phyloP scores from a whole-genome alignment of 2,329 filamentous ascomycete species.

The Paracorniculantispora psalliotae region DNA sequence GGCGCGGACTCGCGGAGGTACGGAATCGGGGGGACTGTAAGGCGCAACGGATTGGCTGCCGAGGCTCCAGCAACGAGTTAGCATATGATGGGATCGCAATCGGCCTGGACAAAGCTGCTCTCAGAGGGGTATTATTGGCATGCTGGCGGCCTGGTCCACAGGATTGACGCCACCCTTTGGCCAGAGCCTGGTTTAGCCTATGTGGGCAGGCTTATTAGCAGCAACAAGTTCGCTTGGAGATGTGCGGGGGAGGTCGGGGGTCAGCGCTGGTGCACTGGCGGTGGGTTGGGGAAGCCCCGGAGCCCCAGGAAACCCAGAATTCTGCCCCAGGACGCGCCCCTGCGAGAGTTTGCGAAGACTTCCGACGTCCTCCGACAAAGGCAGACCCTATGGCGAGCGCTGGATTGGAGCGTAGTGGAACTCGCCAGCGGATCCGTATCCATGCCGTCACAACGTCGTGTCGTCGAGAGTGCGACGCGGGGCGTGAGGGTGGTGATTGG shows the following conservation, averaged over 20 bases:
- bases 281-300: slow-evolving; percentile 10
- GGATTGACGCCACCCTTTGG: slow-evolving; percentile 6
- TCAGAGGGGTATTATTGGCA: background rate
- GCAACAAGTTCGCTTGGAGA: background rate
- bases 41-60: slow-evolving; percentile 5
- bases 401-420: slow-evolving; percentile 3
- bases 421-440: slow-evolving; percentile 4
- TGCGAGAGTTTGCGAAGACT: background rate
- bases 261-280: slow-evolving; percentile 5
- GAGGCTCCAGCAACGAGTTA: slow-evolving; percentile 11
- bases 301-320: slow-evolving; percentile 5
- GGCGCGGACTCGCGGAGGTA: background rate
- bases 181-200: slow-evolving; percentile 4
- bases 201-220: background rate
- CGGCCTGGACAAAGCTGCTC: background rate
- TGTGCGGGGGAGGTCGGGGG: slow-evolving; percentile 10
- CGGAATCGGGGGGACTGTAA: slow-evolving; percentile 13
- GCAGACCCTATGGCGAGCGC: background rate
- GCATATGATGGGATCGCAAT: slow-evolving; percentile 14
- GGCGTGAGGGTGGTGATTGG: background rate
- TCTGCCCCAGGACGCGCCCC: background rate
- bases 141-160: slow-evolving; percentile 2
- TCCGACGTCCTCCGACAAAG: background rate
- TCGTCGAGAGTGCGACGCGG: background rate
- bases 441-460: background rate